Evolutionary conservation across 2,329 filamentous ascomycete species (phyloP).

Genomic region (Aspergillus calidoustus): DNA sequence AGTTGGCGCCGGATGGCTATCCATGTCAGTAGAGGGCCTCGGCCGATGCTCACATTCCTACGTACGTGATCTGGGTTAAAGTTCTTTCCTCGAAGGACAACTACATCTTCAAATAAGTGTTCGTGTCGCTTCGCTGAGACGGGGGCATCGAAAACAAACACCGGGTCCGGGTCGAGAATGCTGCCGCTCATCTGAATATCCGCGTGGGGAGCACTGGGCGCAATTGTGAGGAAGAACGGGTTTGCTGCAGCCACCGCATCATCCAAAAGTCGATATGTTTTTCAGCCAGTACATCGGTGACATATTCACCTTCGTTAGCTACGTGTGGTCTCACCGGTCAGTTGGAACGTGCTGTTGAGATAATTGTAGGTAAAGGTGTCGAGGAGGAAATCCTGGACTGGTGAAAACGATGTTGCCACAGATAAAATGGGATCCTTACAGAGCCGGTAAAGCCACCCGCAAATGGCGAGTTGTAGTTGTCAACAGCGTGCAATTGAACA

Average conservation of each 20-base stretch:
- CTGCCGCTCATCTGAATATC: conserved; percentile 38
- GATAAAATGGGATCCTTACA: conserved; percentile 2
- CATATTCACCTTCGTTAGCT: conserved; percentile 59
- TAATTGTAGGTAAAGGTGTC: conserved; percentile 63
- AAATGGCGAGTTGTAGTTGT: conserved; percentile 53
- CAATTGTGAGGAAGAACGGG: conserved; percentile 70
- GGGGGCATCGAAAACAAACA: conserved; percentile 32
- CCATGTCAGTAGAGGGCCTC: no score
- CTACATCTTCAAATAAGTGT: conserved; percentile 17
- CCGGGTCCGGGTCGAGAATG: conserved; percentile 18
- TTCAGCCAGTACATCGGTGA: conserved; percentile 59
- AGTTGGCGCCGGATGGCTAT: no score
- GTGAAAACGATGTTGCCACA: no score
- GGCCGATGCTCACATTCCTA: conserved; percentile 29
- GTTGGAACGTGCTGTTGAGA: conserved; percentile 60
- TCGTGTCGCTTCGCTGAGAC: conserved; percentile 39
- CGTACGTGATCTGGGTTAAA: conserved; percentile 61
- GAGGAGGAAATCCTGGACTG: conserved; percentile 39
- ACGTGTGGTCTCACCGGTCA: conserved; percentile 61
- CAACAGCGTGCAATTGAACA: conserved; percentile 57
- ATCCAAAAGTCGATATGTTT: conserved; percentile 62
- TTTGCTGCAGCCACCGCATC: conserved; percentile 56
- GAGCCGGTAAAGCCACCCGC: conserved; percentile 42
- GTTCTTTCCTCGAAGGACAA: conserved; percentile 41
- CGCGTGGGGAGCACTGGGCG: conserved; percentile 68